phyloP scores from a whole-genome alignment of 768 basidiomycete genomes.

The Albatrellus ellisii region DNA sequence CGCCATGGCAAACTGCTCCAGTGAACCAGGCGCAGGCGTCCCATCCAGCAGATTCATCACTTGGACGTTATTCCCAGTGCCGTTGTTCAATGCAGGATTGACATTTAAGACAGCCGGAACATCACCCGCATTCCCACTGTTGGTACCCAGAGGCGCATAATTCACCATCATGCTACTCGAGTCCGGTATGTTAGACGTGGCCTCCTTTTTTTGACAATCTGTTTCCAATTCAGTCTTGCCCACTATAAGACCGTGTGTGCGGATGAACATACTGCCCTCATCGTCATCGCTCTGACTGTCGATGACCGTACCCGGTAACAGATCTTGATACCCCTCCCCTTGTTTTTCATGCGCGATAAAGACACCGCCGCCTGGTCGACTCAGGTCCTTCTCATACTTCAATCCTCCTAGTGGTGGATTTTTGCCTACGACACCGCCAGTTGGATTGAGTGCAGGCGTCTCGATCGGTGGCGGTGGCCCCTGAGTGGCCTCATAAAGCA shows the following conservation, averaged over 20 bases:
- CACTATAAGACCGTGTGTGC: not conserved
- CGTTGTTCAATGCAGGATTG: conserved; percentile 61
- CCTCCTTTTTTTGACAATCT: no score
- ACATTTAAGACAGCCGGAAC: conserved; percentile 35
- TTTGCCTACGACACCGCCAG: conserved; percentile 51
- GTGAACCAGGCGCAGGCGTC: conserved; percentile 32
- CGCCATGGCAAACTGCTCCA: conserved; percentile 53
- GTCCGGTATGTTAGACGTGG: no score
- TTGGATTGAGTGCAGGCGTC: conserved; percentile 61
- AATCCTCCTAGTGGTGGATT: conserved; percentile 36
- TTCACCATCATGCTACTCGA: conserved; percentile 33
- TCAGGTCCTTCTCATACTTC: conserved; percentile 67
- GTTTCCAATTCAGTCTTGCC: no score
- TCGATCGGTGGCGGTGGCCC: conserved; percentile 39
- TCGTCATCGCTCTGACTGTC: conserved; percentile 26
- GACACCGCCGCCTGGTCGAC: conserved; percentile 77
- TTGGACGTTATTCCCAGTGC: conserved; percentile 38
- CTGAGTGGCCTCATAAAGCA: conserved; percentile 90
- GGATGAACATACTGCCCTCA: conserved; percentile 9
- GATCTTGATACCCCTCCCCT: conserved; percentile 21
- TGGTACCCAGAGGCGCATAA: conserved; percentile 32
- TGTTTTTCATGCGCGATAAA: conserved; percentile 44
- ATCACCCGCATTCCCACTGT: conserved; percentile 10
- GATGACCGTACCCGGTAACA: conserved; percentile 46
- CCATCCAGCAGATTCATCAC: conserved; percentile 67